Base-by-base conservation (phyloP, 2,329 filamentous ascomycete species). In the Neoarthrinium moseri region DNA sequence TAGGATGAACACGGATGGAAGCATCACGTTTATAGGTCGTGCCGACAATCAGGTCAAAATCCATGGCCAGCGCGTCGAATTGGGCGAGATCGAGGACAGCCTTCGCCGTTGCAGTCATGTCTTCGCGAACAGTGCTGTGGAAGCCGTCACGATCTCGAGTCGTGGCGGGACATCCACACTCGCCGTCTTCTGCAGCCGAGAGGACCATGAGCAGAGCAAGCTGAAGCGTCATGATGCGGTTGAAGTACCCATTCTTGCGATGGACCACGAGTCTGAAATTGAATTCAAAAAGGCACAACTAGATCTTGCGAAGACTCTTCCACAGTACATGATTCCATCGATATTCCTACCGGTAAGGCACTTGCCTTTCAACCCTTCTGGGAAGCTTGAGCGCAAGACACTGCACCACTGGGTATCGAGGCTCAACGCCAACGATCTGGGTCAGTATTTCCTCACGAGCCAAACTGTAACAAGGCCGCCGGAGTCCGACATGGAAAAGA, bases 1-100 rank as follows among this genome's bases (percentile, higher is more conserved):
- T 68, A 64, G 4, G 52, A 56, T 12, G 48, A 66, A 26, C 42
- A 46, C 6, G n/a, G 61, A 67, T 36, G 69, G 69, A 13, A 34
- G 54, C 0, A 26, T 73, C 8, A 40, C 53, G 1, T 53, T 67
- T 36, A 23, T 60, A 3, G 65, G 67, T 2, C 64, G 70, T 3
- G 59, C 68, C 2, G 67, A 73, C 48, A 61, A 56, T 3, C 65
- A 70, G 33, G 55, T 72, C 45, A 74, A 74, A 51, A 50, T 74
- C 2, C 58, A 62, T 5, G 70, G 71, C 0, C 37, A 69, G 10
- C 61, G 71, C 3, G 64, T 76, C 18, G 73, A 77, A 11, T 55
- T 77, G 0, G 52, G 56, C 7, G 74, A 77, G 6, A 64, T 78
- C 46, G 48, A 46, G 17, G 23, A 22, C 27, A 22, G 30, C 8